A percentile compares a stretch with the other conserved stretches of the same genome.
phyloP scores from a whole-genome alignment of 805 yeast species.

The Jamesozyma spencerorum region DNA sequence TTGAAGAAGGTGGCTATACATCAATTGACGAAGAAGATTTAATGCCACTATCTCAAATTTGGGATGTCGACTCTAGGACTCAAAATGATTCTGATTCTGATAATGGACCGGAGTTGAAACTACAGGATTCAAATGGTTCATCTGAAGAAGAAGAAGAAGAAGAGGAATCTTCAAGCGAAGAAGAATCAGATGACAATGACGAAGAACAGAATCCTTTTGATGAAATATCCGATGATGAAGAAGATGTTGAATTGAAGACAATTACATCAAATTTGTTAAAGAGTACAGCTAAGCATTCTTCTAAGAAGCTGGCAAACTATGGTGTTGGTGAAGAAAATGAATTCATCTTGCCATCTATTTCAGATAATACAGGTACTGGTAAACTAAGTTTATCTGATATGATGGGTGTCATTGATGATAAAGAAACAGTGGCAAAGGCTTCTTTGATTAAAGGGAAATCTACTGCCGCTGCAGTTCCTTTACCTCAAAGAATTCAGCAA shows the following conservation, averaged over 20 bases:
- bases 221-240: constrained; percentile 38
- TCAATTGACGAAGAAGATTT: constrained; percentile 63
- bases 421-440: constrained; percentile 42
- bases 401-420: constrained; percentile 54
- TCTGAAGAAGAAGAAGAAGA: constrained; percentile 5
- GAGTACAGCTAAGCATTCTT: constrained; percentile 28
- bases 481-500: constrained; percentile 78
- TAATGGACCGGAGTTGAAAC: constrained; percentile 5
- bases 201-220: constrained; percentile 29
- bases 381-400: constrained; percentile 64
- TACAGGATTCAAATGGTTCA: constrained; percentile 17
- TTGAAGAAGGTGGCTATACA: constrained; percentile 46
- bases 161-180: constrained; percentile 8
- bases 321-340: constrained; percentile 59
- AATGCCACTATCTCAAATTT: constrained; percentile 72
- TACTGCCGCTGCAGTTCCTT: constrained; percentile 61
- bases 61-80: constrained; percentile 65
- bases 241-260: constrained; percentile 46
- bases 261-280: constrained; percentile 32
- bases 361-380: constrained; percentile 13
- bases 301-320: constrained; percentile 42
- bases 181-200: constrained; percentile 12
- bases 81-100: constrained; percentile 21
- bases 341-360: constrained; percentile 50
- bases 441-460: constrained; percentile 36